Evolutionary conservation across 2,329 filamentous ascomycete species (phyloP), one percentile per base, ranked within the genome.

Genomic region (Sporothrix euskadiensis): DNA sequence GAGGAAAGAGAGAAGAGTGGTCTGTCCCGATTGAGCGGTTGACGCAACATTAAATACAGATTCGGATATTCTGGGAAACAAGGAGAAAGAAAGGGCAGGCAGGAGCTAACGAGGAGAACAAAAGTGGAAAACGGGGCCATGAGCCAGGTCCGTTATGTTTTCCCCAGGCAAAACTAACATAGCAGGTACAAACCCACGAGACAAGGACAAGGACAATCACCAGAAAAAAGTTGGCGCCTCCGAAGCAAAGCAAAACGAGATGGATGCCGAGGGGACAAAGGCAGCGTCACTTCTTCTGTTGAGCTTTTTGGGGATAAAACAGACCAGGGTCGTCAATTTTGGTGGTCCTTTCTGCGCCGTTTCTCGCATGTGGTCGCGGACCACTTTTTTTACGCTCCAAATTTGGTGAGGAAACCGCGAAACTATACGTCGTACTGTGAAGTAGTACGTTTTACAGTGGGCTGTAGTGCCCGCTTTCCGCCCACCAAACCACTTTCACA

Each of bases 361-460:
- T 49, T 71, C 54, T 71, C 41, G 41, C 69, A 71, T 71, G 69
- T 71, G 69, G 69, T 61, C 26, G 56, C 7, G 69, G 41, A 63
- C 39, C 54, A 49, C 56, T 61, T 59, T 56, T 56, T 68, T n/a
- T 19, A 47, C 61, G 30, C 39, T 66, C 14, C 19, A 35, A 41
- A 19, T 35, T 35, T n/a, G 22, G 35, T 41, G n/a, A 26, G 35
- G 35, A 44, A 44, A 44, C 35, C 35, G 8, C 35, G 35, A 35
- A 35, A 35, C 35, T 35, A 35, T 8, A 8, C 26, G 26, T 26
- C 26, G 26, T 26, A 26, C 26, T 26, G 26, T 26, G 26, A 1
- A 26, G 26, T 26, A 26, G 26, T 8, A 44, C 30, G 57, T n/a
- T 59, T 59, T 59, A 35, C 56, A 59, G 59, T 63, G 59, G 35